These are phyloP conservation scores for Cardamine occulta DNA, from an alignment of 345 rosid species.

Conservation along the genomic window DNA sequence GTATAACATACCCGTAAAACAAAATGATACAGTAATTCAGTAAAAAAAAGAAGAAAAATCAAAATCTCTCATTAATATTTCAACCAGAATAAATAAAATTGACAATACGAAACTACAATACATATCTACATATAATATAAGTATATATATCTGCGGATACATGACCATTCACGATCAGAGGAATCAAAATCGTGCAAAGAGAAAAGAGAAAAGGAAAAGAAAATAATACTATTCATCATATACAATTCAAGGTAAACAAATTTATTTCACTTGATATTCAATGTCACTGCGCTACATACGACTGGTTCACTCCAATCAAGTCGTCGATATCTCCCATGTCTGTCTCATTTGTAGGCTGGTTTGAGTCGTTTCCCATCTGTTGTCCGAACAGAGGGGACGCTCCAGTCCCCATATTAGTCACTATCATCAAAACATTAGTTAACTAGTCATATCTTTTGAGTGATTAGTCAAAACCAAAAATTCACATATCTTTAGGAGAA, in stretches of 20 bases:
- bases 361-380: neutral
- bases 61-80: no score
- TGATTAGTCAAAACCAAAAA: neutral
- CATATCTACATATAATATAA: no score
- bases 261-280: neutral
- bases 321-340: neutral
- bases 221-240: no score
- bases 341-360: neutral
- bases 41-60: no score
- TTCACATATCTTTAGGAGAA: neutral
- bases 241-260: neutral
- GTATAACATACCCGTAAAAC: no score
- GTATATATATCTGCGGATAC: no score
- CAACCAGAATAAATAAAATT: no score
- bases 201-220: no score
- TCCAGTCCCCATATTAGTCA: constrained; percentile 20
- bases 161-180: no score
- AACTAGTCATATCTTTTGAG: constrained; percentile 3
- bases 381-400: constrained; percentile 10
- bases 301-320: neutral
- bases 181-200: no score
- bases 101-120: no score
- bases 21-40: no score
- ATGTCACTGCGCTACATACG: neutral
- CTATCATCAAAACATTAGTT: constrained; percentile 1